Percentiles rank a stretch among this genome's conserved stretches.
phyloP scores from a whole-genome alignment of 441 rosid species.

The Croton laevigatus region DNA sequence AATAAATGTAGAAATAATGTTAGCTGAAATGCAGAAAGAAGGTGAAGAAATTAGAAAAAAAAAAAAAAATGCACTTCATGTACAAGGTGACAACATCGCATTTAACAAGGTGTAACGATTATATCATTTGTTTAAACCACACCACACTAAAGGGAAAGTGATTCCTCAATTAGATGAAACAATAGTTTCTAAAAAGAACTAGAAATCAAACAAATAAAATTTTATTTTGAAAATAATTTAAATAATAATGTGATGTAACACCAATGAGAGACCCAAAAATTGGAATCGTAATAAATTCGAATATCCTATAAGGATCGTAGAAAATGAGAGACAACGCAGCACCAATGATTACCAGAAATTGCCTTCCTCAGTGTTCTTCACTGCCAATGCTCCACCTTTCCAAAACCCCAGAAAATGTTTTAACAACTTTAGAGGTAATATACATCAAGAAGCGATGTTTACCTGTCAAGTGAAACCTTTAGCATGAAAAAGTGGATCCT shows the following conservation, averaged over 20 bases:
- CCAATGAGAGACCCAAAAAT: too few species aligned
- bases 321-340: background rate
- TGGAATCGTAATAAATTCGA: background rate
- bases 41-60: background rate
- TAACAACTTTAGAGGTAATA: background rate
- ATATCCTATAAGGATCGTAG: background rate
- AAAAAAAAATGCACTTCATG: background rate
- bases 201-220: background rate
- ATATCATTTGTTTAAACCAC: background rate
- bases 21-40: background rate
- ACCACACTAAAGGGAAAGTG: background rate
- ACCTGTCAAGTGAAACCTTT: background rate
- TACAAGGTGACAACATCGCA: background rate
- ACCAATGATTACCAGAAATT: background rate
- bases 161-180: background rate
- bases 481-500: background rate
- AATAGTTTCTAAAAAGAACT: background rate
- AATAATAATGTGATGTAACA: too few species aligned
- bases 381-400: background rate
- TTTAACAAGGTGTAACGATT: background rate
- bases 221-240: background rate
- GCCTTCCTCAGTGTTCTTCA: constrained; percentile 1
- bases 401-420: background rate
- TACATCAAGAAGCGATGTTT: background rate
- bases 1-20: constrained; percentile 6